Base-by-base conservation (phyloP, 140 eudicot genomes). In the Oenanthe javanica region DNA sequence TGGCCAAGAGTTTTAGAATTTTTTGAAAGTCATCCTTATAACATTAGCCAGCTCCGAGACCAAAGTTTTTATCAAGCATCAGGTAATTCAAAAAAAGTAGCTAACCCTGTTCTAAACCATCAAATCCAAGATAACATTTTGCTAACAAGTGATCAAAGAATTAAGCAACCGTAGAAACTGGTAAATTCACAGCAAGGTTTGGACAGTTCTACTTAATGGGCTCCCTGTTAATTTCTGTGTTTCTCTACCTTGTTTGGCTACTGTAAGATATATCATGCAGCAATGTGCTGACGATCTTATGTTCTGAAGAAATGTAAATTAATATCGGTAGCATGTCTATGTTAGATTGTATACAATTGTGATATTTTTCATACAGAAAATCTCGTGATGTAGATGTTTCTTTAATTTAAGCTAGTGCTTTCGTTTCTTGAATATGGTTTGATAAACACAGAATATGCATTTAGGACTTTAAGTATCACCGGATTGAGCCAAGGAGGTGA, bases 1-100 rank as follows among this genome's bases (percentile, higher is more conserved):
- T 42, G 83, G 90, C 25, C 94, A 89, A 89, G 97, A 90, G 80
- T 89, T 92, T 87, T 94, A 86, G 69, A 55, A 3, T 1, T 40
- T 52, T 23, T 6, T 49, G 9, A 25, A 8, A 75, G 50, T 38
- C 31, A 45, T 8, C 31, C 27, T 3, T 27, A 5, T 18, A 81
- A 45, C 79, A 59, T 42, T 81, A 79, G 79, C 59, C 59, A 77
- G 66, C 51, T 79, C 4, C 11, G 77, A 79, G n/a, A 78, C 67
- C 72, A 48, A 38, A 67, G 54, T 47, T 47, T 13, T 31, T 5
- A 69, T 77, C 75, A 80, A 83, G 42, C 70, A 46, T 64, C 61
- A 31, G 69, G 83, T 57, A 16, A 49, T 75, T 13, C 2, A 25
- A 25, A 54, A 47, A 50, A 48, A 10, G 5, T 25, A 75, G 18